Percentiles rank a stretch among this genome's conserved stretches.
Conservation (phyloP, 1,284 basidiomycete species). For the Trametes hirsuta region DNA sequence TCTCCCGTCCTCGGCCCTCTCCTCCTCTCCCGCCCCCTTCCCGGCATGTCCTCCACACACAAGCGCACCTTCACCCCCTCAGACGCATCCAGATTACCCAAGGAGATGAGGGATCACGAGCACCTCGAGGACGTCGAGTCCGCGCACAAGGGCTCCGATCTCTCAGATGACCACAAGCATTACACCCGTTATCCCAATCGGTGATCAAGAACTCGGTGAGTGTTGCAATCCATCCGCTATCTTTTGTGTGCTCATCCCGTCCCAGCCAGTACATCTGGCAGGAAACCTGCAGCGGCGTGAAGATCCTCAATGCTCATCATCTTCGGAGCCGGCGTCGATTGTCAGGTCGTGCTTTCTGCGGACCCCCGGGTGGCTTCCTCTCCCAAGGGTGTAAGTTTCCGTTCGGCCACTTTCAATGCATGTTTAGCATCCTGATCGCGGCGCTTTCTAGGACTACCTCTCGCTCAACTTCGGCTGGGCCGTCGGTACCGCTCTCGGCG, state of each 20-base stretch:
- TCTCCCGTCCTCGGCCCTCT: conserved; percentile 1
- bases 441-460: conserved; percentile 50
- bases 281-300: conserved; percentile 69
- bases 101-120: conserved; percentile 18
- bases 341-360: conserved; percentile 63
- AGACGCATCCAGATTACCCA: conserved; percentile 12
- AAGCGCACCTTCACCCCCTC: conserved; percentile 19
- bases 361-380: conserved; percentile 51
- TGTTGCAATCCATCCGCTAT: conserved; percentile 2
- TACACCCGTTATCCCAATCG: conserved; percentile 49
- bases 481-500: conserved; percentile 64
- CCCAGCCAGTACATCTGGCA: conserved; percentile 46
- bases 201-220: conserved; percentile 61
- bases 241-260: no score
- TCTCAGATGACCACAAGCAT: conserved; percentile 24
- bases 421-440: conserved; percentile 5
- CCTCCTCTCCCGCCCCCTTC: neutral
- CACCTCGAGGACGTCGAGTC: conserved; percentile 19
- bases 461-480: conserved; percentile 73
- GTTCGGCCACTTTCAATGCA: neutral
- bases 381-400: conserved; percentile 62
- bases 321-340: conserved; percentile 66
- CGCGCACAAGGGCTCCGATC: conserved; percentile 4
- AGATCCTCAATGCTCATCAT: conserved; percentile 68
- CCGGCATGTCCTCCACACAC: conserved; percentile 18